These are phyloP conservation scores for Aspergillus sojae DNA, from an alignment of 2,329 filamentous ascomycete species.

Conservation along the genomic window DNA sequence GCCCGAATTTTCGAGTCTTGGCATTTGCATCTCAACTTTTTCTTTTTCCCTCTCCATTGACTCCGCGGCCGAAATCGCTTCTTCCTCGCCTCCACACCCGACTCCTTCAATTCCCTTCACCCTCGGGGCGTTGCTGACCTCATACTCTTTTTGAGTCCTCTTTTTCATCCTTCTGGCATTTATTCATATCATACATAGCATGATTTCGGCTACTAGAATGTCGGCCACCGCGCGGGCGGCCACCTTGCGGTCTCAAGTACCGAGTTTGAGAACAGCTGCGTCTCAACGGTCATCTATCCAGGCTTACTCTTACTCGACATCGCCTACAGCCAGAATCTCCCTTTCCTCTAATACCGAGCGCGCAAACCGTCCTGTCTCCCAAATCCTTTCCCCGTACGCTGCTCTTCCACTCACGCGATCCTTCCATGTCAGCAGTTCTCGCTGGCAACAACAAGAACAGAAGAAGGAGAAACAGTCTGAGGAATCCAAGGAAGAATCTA, in stretches of 20 bases:
- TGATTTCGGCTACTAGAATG: conserved; percentile 44
- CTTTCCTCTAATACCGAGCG: conserved; percentile 35
- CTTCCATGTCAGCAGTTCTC: conserved; percentile 38
- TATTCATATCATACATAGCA: conserved; percentile 30
- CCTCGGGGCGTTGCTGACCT: conserved; percentile 21
- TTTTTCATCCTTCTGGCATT: conserved; percentile 8
- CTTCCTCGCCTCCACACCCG: conserved; percentile 24
- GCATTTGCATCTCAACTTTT: conserved; percentile 38
- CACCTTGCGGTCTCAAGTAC: conserved; percentile 38
- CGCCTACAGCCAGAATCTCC: conserved; percentile 40
- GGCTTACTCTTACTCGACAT: conserved; percentile 33
- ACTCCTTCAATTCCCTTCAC: conserved; percentile 6
- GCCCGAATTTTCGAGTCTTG: conserved; percentile 42
- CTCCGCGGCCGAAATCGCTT: conserved; percentile 31
- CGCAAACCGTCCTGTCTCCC: conserved; percentile 27
- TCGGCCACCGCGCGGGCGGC: conserved; percentile 41
- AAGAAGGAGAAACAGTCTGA: conserved; percentile 48
- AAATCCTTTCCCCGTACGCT: conserved; percentile 38
- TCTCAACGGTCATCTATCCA: conserved; percentile 40
- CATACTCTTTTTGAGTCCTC: conserved; percentile 1
- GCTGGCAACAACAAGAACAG: conserved; percentile 36
- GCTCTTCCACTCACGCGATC: conserved; percentile 40
- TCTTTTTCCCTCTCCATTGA: conserved; percentile 27
- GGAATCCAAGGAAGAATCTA: conserved; percentile 13
- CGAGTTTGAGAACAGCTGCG: conserved; percentile 34